Evolutionary conservation across 2,329 filamentous ascomycete genomes (phyloP), one percentile per base, ranked within the genome.

Genomic region (Simplicillium aogashimaense): DNA sequence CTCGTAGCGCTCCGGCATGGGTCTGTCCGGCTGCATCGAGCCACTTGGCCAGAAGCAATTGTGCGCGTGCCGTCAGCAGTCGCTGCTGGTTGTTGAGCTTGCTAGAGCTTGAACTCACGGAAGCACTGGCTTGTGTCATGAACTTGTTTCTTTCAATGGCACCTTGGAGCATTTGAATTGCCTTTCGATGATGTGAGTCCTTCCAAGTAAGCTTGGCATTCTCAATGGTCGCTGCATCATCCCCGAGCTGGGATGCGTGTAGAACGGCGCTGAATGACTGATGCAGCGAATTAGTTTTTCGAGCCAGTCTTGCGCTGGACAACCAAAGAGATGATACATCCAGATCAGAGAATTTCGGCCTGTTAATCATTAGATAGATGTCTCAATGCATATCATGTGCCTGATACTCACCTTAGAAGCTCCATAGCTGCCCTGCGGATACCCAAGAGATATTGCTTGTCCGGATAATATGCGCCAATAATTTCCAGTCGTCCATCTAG

Each of bases 251-350:
- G 16, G 85, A 83, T 10, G 94, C 92, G 60, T 92, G 87, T 2
- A 97, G 72, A 17, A 97, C 87, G 12, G 90, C 88, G 56, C 94
- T 92, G 65, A 95, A 95, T 1, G 92, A 94, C 50, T 90, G 88
- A 40, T 87, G 82, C 40, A 81, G 81, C 13, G 84, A 83, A 45
- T 85, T 84, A 7, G 83, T 77, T 63, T 97, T 95, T 43, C 92
- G 77, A 14, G 90, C 88, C 25, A 98, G 72, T 46, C 83, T 78
- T 33, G 90, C 87, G 50, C 83, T 94, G 2, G 81, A 78, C 3
- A 97, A 67, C 90, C 90, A 98, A 9, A 86, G 70, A 1, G 81
- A 76, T 3, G 89, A 90, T 47, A 94, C 79, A 47, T 95, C 85
- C 2, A 77, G 65, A 46, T 84, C 73, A 3, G 70, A 73, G 50